Conservation (phyloP, 768 basidiomycete genomes). For the Hygrophorus pudorinus region DNA sequence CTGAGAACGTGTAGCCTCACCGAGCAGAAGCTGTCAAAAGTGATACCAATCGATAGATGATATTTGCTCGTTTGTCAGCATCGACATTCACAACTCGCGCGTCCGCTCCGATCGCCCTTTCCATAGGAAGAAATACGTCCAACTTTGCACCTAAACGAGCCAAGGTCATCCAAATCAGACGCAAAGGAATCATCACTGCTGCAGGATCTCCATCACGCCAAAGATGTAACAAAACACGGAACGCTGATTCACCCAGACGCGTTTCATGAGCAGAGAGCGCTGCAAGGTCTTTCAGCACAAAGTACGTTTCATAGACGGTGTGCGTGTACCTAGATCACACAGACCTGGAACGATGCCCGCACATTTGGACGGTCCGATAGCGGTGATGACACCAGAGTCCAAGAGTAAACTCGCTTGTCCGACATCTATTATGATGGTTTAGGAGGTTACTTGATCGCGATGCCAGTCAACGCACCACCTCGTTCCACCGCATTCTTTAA, state of each 20-base stretch:
- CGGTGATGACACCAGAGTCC: slow-evolving; percentile 29
- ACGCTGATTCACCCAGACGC: slow-evolving; percentile 18
- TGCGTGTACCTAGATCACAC: slow-evolving; percentile 28
- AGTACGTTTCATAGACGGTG: slow-evolving; percentile 10
- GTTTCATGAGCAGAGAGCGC: slow-evolving; percentile 18
- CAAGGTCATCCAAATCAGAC: slow-evolving; percentile 26
- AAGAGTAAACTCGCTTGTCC: slow-evolving; percentile 29
- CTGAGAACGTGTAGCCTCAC: slow-evolving; percentile 23
- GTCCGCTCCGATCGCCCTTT: slow-evolving; percentile 16
- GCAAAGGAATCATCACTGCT: slow-evolving; percentile 22
- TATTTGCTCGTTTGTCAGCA: slow-evolving; percentile 16
- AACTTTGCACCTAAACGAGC: slow-evolving; percentile 35
- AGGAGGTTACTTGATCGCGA: slow-evolving; percentile 1
- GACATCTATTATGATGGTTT: slow-evolving; percentile 24
- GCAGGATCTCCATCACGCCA: slow-evolving; percentile 16
- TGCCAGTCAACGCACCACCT: slow-evolving; percentile 22
- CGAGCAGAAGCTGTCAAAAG: slow-evolving; percentile 33
- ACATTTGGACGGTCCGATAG: slow-evolving; percentile 20
- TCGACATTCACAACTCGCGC: slow-evolving; percentile 7
- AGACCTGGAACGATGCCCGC: slow-evolving; percentile 28
- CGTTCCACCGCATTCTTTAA: slow-evolving; percentile 22
- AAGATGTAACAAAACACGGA: slow-evolving; percentile 23
- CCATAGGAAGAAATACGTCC: slow-evolving; percentile 23
- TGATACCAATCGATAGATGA: slow-evolving; percentile 31
- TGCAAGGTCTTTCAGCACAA: slow-evolving; percentile 14